phyloP scores from a whole-genome alignment of 768 basidiomycete species.

The Boletus sp. region DNA sequence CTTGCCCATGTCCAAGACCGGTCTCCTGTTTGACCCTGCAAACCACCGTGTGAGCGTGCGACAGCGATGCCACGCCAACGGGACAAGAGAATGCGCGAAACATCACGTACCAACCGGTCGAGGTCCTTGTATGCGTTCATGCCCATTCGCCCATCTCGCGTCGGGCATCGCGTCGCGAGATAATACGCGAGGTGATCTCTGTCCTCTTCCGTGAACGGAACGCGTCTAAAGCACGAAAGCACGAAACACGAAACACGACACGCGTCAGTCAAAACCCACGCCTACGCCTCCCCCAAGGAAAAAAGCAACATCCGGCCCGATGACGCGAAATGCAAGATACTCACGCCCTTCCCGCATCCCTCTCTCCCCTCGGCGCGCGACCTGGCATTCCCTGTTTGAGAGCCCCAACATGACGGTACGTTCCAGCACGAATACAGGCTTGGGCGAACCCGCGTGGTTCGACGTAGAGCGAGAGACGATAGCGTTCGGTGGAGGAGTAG shows the following conservation, averaged over 20 bases:
- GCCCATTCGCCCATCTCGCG: constrained; percentile 43
- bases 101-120: constrained; percentile 43
- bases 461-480: constrained; percentile 19
- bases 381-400: constrained; percentile 23
- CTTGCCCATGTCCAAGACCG: constrained; percentile 39
- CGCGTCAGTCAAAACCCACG: background rate
- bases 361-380: background rate
- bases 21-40: constrained; percentile 29
- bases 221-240: constrained; percentile 14
- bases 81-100: background rate
- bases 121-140: constrained; percentile 45
- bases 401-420: constrained; percentile 13
- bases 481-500: constrained; percentile 18
- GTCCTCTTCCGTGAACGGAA: constrained; percentile 39
- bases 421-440: constrained; percentile 12
- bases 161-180: constrained; percentile 46
- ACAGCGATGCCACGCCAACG: background rate
- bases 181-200: constrained; percentile 43
- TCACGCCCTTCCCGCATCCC: background rate
- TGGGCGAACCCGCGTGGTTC: constrained; percentile 28
- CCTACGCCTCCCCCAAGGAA: background rate
- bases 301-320: background rate
- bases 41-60: background rate
- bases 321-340: background rate
- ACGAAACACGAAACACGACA: background rate